Percentiles rank a stretch among this genome's conserved stretches.
These are phyloP conservation scores for Phytophthora chlamydospora DNA, from an alignment of 352 stramenopile species.

Conservation along the genomic window DNA sequence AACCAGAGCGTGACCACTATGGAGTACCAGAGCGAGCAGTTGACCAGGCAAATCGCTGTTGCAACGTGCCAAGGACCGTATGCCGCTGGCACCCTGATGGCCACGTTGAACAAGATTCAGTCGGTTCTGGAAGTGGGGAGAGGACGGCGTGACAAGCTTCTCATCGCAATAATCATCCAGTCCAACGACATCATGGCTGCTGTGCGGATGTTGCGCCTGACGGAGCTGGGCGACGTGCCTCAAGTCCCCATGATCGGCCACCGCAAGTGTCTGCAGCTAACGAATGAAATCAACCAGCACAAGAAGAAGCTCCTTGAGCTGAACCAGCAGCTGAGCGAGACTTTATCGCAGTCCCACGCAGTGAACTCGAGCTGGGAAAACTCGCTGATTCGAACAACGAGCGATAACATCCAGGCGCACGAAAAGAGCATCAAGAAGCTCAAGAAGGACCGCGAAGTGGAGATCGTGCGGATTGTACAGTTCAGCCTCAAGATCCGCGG, in stretches of 20 bases:
- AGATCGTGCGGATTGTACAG: constrained; percentile 78
- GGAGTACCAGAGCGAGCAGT: constrained; percentile 44
- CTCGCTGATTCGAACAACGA: constrained; percentile 47
- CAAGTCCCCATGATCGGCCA: constrained; percentile 62
- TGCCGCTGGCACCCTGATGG: constrained; percentile 34
- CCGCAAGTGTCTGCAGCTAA: constrained; percentile 61
- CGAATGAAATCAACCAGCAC: constrained; percentile 50
- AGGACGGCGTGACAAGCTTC: constrained; percentile 35
- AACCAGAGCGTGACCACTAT: constrained; percentile 49
- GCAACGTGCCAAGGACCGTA: constrained; percentile 53
- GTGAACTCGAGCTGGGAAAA: constrained; percentile 48
- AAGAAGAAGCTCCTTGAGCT: constrained; percentile 40
- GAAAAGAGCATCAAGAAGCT: constrained; percentile 46
- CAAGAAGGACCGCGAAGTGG: constrained; percentile 63
- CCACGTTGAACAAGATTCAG: constrained; percentile 36
- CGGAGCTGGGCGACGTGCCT: constrained; percentile 63
- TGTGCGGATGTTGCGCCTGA: constrained; percentile 58
- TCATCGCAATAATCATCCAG: constrained; percentile 66
- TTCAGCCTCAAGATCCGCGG: constrained; percentile 62
- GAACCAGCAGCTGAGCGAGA: constrained; percentile 50
- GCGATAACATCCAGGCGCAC: constrained; percentile 48
- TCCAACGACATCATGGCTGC: constrained; percentile 56
- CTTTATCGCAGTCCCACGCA: constrained; percentile 36
- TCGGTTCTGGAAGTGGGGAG: constrained; percentile 37
- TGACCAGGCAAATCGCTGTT: constrained; percentile 55